These are phyloP conservation scores for Hansenula anomala DNA, from an alignment of 1,139 yeast genomes.

Conservation along the genomic window DNA sequence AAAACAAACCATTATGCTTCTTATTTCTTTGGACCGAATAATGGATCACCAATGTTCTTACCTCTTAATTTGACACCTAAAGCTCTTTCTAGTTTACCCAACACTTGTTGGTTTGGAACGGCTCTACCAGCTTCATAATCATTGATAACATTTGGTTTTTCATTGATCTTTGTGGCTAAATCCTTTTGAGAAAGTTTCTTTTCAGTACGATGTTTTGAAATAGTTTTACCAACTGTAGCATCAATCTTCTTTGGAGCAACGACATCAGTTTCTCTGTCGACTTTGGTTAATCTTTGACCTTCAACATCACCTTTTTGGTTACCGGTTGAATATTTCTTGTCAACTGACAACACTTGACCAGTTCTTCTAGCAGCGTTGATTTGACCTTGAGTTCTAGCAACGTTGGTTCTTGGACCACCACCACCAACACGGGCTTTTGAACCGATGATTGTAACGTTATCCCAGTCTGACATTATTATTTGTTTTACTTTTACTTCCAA, in stretches of 20 bases:
- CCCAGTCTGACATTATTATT: constrained; percentile 67
- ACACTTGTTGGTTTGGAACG: constrained; percentile 90
- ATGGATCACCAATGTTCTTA: constrained; percentile 89
- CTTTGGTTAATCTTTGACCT: constrained; percentile 90
- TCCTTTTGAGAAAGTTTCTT: constrained; percentile 92
- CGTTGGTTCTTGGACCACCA: constrained; percentile 82
- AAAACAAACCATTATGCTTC: no score
- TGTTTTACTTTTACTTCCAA: no score
- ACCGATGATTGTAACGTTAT: constrained; percentile 82
- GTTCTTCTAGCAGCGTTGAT: constrained; percentile 91
- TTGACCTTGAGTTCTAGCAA: constrained; percentile 73
- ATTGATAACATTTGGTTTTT: constrained; percentile 91
- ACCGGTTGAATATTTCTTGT: constrained; percentile 79
- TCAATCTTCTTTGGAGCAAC: constrained; percentile 91
- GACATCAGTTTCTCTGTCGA: constrained; percentile 91
- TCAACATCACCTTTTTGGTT: constrained; percentile 73
- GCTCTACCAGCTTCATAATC: constrained; percentile 98
- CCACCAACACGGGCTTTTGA: constrained; percentile 84
- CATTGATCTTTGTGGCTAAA: constrained; percentile 90
- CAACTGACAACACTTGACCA: constrained; percentile 86
- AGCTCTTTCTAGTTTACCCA: constrained; percentile 90
- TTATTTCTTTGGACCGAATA: constrained; percentile 41
- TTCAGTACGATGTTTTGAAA: constrained; percentile 81
- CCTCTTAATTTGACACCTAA: constrained; percentile 95
- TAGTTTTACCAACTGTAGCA: constrained; percentile 79